Evolutionary conservation across 208 protist species (phyloP), one percentile per base, ranked within the genome.

Genomic region (Trypanosoma boissoni): DNA sequence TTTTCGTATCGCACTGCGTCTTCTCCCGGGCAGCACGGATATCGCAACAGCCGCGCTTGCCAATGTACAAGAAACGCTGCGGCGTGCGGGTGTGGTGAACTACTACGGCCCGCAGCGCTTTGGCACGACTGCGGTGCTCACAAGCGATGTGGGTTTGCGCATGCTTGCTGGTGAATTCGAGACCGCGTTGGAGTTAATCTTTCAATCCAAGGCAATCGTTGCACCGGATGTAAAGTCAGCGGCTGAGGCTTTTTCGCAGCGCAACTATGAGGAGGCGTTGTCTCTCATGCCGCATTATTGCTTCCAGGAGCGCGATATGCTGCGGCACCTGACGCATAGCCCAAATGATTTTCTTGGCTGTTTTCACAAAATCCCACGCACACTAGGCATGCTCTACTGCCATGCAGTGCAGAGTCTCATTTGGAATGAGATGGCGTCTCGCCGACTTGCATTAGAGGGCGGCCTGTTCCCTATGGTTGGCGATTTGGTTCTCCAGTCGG

Each of bases 31-130:
- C 2, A 57, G 49, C 41, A 29, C 53, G 4, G 50, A 63, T n/a
- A 46, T 49, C 42, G 18, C 28, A 28, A 5, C 49, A 16, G 36
- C 54, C 8, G 55, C 64, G 16, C 28, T 63, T 0, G 24, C 44
- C 3, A 41, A 52, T 12, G 39, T 80, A 55, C 37, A 66, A 29
- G 32, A 56, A 18, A 63, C 82, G 16, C 42, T 94, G 18, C 29
- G 52, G n/a, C 43, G 28, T n/a, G 32, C 69, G 10, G 97, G 97
- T 4, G 94, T 92, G 18, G 67, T 97, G 43, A 98, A 98, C 78
- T 98, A 97, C 74, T 98, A 90, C 61, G 97, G 97, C 1, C 80
- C 92, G 5, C 95, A 98, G 68, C 86, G 95, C 24, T 98, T 98
- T 68, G 97, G 97, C 21, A 96, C 92, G 16, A 97, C 88, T 21